Base-by-base conservation (phyloP, 495 filamentous ascomycete species). In the Tuber borchii region DNA sequence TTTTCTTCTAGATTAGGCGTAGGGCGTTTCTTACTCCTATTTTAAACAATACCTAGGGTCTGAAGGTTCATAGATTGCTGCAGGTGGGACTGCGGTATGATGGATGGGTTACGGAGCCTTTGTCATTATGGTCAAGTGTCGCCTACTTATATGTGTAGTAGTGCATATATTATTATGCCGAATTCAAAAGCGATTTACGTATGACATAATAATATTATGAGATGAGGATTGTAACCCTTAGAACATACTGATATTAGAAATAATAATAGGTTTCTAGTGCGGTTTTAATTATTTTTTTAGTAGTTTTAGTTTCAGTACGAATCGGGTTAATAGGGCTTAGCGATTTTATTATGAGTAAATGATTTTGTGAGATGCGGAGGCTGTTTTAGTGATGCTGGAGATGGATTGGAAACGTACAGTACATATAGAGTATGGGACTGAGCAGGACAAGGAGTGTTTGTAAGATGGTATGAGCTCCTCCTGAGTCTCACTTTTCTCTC, bases 1-100 rank as follows among this genome's bases (percentile, higher is more conserved):
- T 68, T 16, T 61, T 69, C n/a, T 37, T 76, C 70, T 77, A 76
- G 51, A 56, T 61, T 8, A 76, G 74, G 75, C 65, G 68, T 42
- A 26, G 26, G 76, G 74, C 74, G 76, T 77, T 76, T 74, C 43
- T 71, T 77, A 48, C 65, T 16, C 26, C 56, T 65, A 16, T 61
- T 61, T 65, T 26, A 16, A 31, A 17, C 26, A 34, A 16, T 65
- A 65, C 14, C 26, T 26, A 19, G 26, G 26, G 14, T 16, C 34
- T 65, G 26, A 26, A 14, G 26, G 17, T 31, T 34, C 34, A 65
- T 65, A 65, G 56, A 65, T 65, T 34, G 26, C 56, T 26, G 26
- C 26, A 1, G 26, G 56, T 34, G 56, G 56, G 56, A 34, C 14
- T 65, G 56, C 56, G 4, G 56, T 65, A 34, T 65, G 56, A 19